A percentile compares a stretch with the other conserved stretches of the same genome.
phyloP scores from a whole-genome alignment of 1,284 basidiomycete species.

The Apiotrichum laibachii region DNA sequence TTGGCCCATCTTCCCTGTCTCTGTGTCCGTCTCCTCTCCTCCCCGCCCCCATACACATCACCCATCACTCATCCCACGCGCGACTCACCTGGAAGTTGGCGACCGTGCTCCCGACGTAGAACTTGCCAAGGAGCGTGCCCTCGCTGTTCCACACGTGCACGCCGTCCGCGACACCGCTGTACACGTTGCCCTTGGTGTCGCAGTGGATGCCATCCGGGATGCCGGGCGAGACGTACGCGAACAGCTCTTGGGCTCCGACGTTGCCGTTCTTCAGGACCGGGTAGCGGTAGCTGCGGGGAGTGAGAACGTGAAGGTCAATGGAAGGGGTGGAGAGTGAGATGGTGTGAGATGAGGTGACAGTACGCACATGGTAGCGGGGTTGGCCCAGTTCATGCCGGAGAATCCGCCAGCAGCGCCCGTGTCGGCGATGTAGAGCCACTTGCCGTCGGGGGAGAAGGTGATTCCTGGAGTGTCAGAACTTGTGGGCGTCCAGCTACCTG shows the following conservation, averaged over 20 bases:
- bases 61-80: background rate
- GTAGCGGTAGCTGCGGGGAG: constrained; percentile 56
- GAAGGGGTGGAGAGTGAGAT: background rate
- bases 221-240: constrained; percentile 67
- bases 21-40: too few relatives aligned
- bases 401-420: constrained; percentile 49
- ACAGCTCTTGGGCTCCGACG: constrained; percentile 64
- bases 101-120: constrained; percentile 61
- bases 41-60: too few relatives aligned
- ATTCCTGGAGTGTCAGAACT: constrained; percentile 57
- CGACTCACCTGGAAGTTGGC: constrained; percentile 56
- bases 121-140: constrained; percentile 69
- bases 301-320: background rate
- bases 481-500: too few relatives aligned
- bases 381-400: constrained; percentile 61
- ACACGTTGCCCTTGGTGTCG: constrained; percentile 66
- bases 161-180: constrained; percentile 68
- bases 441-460: constrained; percentile 65
- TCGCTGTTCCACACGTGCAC: constrained; percentile 66
- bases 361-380: constrained; percentile 66
- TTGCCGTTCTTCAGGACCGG: constrained; percentile 54
- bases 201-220: constrained; percentile 61
- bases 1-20: too few relatives aligned
- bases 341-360: background rate
- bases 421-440: constrained; percentile 59